phyloP scores from a whole-genome alignment of 1,139 yeast genomes.

The Suhomyces kunorum region DNA sequence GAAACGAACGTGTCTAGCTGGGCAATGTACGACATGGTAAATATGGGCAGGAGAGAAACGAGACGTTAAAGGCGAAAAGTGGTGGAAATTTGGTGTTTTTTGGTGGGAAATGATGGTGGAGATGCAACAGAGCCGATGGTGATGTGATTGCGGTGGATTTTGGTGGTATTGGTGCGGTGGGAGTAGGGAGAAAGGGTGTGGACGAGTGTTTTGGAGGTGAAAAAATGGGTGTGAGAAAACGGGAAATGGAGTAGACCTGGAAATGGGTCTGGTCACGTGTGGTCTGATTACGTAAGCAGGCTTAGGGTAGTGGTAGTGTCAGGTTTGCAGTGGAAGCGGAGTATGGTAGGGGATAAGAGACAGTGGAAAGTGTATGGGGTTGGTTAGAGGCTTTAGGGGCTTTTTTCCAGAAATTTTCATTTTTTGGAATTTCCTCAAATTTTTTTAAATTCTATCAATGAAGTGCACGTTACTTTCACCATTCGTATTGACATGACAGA shows the following conservation, averaged over 20 bases:
- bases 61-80: no score
- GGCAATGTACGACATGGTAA: constrained; percentile 32
- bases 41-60: no score
- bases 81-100: neutral
- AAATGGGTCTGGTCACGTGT: constrained; percentile 12
- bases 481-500: no score
- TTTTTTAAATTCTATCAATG: no score
- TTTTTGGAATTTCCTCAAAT: no score
- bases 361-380: no score
- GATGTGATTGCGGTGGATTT: neutral
- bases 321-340: no score
- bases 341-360: no score
- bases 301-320: no score
- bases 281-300: constrained; percentile 1
- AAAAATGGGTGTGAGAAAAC: constrained; percentile 17
- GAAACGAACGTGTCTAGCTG: constrained; percentile 64
- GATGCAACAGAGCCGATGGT: neutral
- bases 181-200: neutral
- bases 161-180: neutral
- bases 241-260: constrained; percentile 18
- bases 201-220: constrained; percentile 4
- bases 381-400: no score
- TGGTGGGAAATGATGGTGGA: neutral
- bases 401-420: no score
- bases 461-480: no score